A percentile compares a stretch with the other conserved stretches of the same genome.
Evolutionary conservation across 2,329 filamentous ascomycete genomes (phyloP).

Genomic region (Nigrospora osmanthi): DNA sequence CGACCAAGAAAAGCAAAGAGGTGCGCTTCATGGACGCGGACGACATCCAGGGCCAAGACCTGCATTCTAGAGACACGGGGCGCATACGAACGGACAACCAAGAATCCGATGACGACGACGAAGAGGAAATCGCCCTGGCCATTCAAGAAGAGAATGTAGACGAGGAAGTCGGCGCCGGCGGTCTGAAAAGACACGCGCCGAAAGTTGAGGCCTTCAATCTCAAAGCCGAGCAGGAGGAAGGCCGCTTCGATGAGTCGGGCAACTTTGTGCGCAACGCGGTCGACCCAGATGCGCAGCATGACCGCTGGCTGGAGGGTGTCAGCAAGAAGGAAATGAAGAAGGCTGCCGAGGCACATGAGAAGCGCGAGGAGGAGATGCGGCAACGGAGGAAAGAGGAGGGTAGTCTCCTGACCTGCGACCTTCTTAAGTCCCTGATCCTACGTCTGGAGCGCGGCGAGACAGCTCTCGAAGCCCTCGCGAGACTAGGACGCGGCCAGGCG

Average conservation of each 20-base stretch:
- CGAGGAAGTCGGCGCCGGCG: slow-evolving; percentile 82
- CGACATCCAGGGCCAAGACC: slow-evolving; percentile 73
- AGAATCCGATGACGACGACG: slow-evolving; percentile 48
- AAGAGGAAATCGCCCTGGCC: slow-evolving; percentile 67
- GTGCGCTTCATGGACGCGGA: slow-evolving; percentile 51
- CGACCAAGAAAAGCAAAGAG: slow-evolving; percentile 54
- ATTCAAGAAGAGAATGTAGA: slow-evolving; percentile 71
- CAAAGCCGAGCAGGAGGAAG: slow-evolving; percentile 82
- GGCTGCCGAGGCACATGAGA: slow-evolving; percentile 81
- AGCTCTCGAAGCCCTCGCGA: slow-evolving; percentile 75
- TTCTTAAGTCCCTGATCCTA: slow-evolving; percentile 65
- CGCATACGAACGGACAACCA: slow-evolving; percentile 56
- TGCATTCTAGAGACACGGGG: slow-evolving; percentile 64
- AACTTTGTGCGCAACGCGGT: slow-evolving; percentile 86
- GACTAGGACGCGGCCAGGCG: slow-evolving; percentile 62
- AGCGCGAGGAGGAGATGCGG: slow-evolving; percentile 69
- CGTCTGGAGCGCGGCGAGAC: slow-evolving; percentile 76
- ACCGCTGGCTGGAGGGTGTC: slow-evolving; percentile 85
- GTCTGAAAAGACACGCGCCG: slow-evolving; percentile 86
- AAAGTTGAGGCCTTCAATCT: slow-evolving; percentile 97
- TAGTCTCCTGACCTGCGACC: slow-evolving; percentile 61
- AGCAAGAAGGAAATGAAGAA: slow-evolving; percentile 90
- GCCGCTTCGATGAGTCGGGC: slow-evolving; percentile 80
- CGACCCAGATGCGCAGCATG: slow-evolving; percentile 85
- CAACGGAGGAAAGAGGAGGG: slow-evolving; percentile 69